Evolutionary conservation across 2,329 filamentous ascomycete genomes (phyloP), one percentile per base, ranked within the genome.

Genomic region (Cercospora citrullina): DNA sequence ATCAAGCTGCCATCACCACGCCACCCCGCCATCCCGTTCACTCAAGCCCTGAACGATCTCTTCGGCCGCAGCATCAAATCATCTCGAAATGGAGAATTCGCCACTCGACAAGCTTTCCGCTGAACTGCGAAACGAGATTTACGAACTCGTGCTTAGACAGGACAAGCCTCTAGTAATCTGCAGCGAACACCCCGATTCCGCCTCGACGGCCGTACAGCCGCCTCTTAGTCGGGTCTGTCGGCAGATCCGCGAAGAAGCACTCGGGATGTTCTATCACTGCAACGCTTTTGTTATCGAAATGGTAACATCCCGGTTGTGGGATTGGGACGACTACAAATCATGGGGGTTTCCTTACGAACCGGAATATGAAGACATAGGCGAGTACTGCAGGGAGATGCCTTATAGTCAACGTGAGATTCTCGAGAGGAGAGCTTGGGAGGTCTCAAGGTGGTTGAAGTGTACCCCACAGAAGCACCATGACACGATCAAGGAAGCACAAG

Each of bases 41-140:
- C 5, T 45, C 16, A 6, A 18, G 39, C 39, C 39, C 5, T 16
- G 1, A 36, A 36, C 45, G 21, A 23, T 23, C 4, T 51, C 45
- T 23, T 23, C 45, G 21, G n/a, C 28, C 28, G 28, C 28, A 30
- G 7, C 28, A 8, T 7, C 28, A 7, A 7, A 30, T 8, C 28
- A 7, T 7, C 7, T 30, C 28, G 2, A 16, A 4, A 42, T 61
- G 59, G 59, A 61, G 59, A 36, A 45, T 5, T 61, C 59, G 21
- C 33, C 59, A 5, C 23, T 61, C 18, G 45, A 61, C 59, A 23
- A 61, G 30, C 59, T 60, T 42, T 28, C 58, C 3, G 58, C 58
- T 33, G 58, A 60, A n/a, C 18, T 60, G 14, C 30, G 58, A 1
- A 60, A 60, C 58, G 10, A 39, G 36, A 60, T 36, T 5, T 60